These are phyloP conservation scores for Thraustotheca clavata DNA, from an alignment of 352 stramenopile species.

Conservation along the genomic window DNA sequence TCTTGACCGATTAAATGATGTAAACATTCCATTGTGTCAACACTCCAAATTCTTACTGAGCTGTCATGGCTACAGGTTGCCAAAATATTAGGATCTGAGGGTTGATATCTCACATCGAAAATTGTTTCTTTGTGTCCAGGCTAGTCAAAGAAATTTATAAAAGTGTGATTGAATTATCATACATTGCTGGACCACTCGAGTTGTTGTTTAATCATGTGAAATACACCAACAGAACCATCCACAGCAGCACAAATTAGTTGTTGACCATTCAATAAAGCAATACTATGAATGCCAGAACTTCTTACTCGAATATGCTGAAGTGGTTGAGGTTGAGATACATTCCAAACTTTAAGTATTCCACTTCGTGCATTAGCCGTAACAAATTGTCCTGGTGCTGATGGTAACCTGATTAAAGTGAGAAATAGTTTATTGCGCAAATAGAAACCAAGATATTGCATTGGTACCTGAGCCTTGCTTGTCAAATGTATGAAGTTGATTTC, in stretches of 20 bases:
- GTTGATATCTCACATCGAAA: slow-evolving; percentile 24
- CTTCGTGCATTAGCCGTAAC: slow-evolving; percentile 22
- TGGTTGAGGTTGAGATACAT: slow-evolving; percentile 24
- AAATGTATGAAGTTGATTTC: slow-evolving; percentile 21
- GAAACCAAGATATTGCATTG: slow-evolving; percentile 7
- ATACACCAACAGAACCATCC: slow-evolving; percentile 22
- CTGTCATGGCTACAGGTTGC: slow-evolving; percentile 25
- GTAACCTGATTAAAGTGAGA: slow-evolving; percentile 11
- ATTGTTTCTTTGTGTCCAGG: slow-evolving; percentile 26
- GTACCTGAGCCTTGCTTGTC: slow-evolving; percentile 17
- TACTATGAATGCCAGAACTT: slow-evolving; percentile 1
- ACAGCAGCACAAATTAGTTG: slow-evolving; percentile 9
- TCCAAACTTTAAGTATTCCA: slow-evolving; percentile 26
- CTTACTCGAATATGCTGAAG: slow-evolving; percentile 16
- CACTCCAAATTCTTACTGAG: slow-evolving; percentile 21
- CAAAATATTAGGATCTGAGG: not conserved
- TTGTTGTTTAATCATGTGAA: slow-evolving; percentile 6
- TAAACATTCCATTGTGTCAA: slow-evolving; percentile 5
- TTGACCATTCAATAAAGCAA: not conserved
- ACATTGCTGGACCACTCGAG: slow-evolving; percentile 15
- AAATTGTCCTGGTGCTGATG: slow-evolving; percentile 24
- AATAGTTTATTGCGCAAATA: not conserved
- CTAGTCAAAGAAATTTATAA: not conserved
- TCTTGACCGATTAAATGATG: slow-evolving; percentile 22
- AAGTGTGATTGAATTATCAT: not conserved